Evolutionary conservation across 2,329 filamentous ascomycete genomes (phyloP).

Genomic region (Trichoderma gracile): DNA sequence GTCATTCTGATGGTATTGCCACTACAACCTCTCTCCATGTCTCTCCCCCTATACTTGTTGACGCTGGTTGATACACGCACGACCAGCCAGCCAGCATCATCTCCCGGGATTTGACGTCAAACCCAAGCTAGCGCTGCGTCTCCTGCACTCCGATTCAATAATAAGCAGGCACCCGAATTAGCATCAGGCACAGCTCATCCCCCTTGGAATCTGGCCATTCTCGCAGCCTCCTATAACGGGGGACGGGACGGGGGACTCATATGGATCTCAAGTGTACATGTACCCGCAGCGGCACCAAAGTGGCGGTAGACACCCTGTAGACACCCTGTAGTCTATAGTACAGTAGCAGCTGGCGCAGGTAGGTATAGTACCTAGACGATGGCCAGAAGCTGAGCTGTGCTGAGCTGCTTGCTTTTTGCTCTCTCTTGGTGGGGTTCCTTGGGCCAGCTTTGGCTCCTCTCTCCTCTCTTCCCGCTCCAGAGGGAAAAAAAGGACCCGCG

Average conservation of each 20-base stretch:
- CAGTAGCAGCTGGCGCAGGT: background rate
- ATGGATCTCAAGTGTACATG: background rate
- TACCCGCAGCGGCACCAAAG: slow-evolving; percentile 5
- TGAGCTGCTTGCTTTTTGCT: background rate
- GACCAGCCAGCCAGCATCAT: background rate
- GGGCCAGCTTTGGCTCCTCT: slow-evolving; percentile 11
- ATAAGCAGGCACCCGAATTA: slow-evolving; percentile 21
- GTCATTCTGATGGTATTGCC: background rate
- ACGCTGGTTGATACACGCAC: background rate
- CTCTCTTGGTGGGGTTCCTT: slow-evolving; percentile 5
- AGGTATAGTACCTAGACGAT: no score
- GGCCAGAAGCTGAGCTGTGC: background rate
- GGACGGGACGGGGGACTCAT: background rate
- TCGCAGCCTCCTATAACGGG: slow-evolving; percentile 8
- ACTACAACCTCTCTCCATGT: background rate
- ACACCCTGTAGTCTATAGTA: background rate
- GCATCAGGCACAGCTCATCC: slow-evolving; percentile 4
- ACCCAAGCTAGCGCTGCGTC: slow-evolving; percentile 1
- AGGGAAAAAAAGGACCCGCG: slow-evolving; percentile 13
- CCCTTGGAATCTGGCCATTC: slow-evolving; percentile 3
- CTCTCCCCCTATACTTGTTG: background rate
- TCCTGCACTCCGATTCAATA: background rate
- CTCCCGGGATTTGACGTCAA: slow-evolving; percentile 3
- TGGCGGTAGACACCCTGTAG: slow-evolving; percentile 21
- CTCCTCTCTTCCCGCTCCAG: background rate